These are phyloP conservation scores for Crucihimalaya himalaica DNA, from an alignment of 345 rosid genomes.

Conservation along the genomic window DNA sequence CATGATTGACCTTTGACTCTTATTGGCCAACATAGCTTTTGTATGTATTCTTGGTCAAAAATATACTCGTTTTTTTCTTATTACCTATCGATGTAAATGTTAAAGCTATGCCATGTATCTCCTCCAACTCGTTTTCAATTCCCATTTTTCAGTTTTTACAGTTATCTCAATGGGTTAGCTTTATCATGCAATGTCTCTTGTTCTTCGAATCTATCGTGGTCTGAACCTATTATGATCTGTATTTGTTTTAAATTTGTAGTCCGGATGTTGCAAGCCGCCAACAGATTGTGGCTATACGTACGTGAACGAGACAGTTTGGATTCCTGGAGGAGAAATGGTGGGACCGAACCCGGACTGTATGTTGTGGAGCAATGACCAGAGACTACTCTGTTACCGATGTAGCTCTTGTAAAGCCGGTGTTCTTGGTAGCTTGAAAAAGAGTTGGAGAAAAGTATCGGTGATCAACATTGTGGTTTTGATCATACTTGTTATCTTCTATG, in stretches of 20 bases:
- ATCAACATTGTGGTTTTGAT: constrained; percentile 77
- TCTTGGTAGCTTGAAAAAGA: constrained; percentile 76
- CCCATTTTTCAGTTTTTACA: no score
- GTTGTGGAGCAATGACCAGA: constrained; percentile 74
- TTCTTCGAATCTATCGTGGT: background rate
- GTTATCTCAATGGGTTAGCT: no score
- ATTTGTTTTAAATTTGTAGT: constrained; percentile 44
- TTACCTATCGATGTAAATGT: no score
- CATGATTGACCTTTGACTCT: no score
- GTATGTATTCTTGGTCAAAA: no score
- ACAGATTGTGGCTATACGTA: constrained; percentile 72
- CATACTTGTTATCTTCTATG: constrained; percentile 76
- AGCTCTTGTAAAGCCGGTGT: constrained; percentile 94
- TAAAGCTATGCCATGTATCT: no score
- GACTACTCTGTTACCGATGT: constrained; percentile 68
- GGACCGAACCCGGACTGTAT: constrained; percentile 58
- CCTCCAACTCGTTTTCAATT: no score
- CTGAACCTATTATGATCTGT: background rate
- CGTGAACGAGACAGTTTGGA: constrained; percentile 76
- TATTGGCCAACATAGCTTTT: no score
- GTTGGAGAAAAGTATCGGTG: constrained; percentile 94
- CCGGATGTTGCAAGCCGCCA: constrained; percentile 98
- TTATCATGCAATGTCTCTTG: background rate
- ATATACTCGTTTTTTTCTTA: no score
- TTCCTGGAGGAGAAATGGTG: constrained; percentile 39